These are phyloP conservation scores for Rutstroemia sp. DNA, from an alignment of 2,329 filamentous ascomycete species.

Conservation along the genomic window DNA sequence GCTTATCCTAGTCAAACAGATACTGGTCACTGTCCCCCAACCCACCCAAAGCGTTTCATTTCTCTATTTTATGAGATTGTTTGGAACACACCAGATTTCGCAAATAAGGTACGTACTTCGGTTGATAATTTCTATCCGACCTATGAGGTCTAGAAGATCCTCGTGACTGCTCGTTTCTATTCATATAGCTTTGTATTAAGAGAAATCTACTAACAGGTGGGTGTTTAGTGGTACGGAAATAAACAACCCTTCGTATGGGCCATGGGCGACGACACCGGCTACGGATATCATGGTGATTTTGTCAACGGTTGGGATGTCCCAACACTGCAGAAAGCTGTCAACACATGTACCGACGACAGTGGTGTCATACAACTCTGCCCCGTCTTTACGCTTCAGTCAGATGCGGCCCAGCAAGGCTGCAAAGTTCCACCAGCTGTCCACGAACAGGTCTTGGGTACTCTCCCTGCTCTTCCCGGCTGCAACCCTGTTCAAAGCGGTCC, in stretches of 20 bases:
- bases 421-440: conserved; percentile 38
- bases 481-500: conserved; percentile 34
- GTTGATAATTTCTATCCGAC: too few species aligned
- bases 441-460: conserved; percentile 37
- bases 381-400: conserved; percentile 43
- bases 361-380: conserved; percentile 38
- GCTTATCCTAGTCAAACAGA: conserved; percentile 41
- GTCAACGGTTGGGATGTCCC: conserved; percentile 48
- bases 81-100: conserved; percentile 45
- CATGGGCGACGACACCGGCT: conserved; percentile 43
- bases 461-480: conserved; percentile 47
- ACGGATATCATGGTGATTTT: conserved; percentile 51
- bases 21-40: conserved; percentile 40
- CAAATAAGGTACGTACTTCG: conserved; percentile 28
- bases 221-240: conserved; percentile 32
- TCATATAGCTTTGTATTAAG: background rate
- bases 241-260: conserved; percentile 47
- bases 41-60: conserved; percentile 46
- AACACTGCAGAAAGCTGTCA: conserved; percentile 42
- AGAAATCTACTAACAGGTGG: background rate
- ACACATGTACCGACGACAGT: conserved; percentile 38
- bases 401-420: conserved; percentile 44
- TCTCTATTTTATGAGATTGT: conserved; percentile 54
- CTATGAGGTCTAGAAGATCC: background rate
- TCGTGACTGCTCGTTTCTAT: background rate